phyloP scores from a whole-genome alignment of 768 basidiomycete species.

The Sporobolomyces phaffii region DNA sequence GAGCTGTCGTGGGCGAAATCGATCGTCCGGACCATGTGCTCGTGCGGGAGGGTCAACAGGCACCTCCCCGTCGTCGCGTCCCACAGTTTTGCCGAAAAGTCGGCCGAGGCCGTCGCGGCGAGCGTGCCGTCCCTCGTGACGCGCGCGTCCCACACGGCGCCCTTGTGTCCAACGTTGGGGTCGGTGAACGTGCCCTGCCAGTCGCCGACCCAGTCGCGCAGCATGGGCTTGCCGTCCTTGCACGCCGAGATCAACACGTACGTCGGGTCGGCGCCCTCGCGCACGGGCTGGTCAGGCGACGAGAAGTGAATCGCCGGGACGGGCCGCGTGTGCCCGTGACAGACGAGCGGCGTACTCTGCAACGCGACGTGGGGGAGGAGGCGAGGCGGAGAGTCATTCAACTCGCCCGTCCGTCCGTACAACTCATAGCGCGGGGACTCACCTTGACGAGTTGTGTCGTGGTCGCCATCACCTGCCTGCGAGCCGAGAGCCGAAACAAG shows the following conservation, averaged over 20 bases:
- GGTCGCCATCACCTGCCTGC: too few species aligned
- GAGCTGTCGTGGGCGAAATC: conserved; percentile 47
- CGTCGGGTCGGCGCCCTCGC: conserved; percentile 58
- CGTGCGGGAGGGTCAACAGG: conserved; percentile 93
- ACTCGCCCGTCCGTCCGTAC: too few species aligned
- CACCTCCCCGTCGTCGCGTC: conserved; percentile 54
- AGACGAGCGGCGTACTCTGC: conserved; percentile 37
- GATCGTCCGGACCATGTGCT: conserved; percentile 95
- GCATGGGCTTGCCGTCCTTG: conserved; percentile 87
- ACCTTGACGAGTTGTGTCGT: neutral
- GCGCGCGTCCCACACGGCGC: conserved; percentile 95
- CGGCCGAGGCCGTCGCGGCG: conserved; percentile 88
- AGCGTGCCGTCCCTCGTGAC: conserved; percentile 70
- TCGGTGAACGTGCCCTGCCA: conserved; percentile 74
- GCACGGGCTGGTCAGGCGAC: conserved; percentile 52
- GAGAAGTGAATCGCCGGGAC: conserved; percentile 95
- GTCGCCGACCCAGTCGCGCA: conserved; percentile 66
- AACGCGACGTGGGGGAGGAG: too few species aligned
- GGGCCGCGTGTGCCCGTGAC: conserved; percentile 48
- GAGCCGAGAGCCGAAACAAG: too few species aligned
- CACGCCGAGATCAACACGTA: conserved; percentile 92
- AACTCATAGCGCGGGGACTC: neutral
- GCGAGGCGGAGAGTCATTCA: neutral
- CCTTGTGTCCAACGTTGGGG: conserved; percentile 53
- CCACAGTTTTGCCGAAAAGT: conserved; percentile 69